A percentile compares a stretch with the other conserved stretches of the same genome.
Conservation (phyloP, 345 rosid genomes). For the Hibiscus tridactylites region DNA sequence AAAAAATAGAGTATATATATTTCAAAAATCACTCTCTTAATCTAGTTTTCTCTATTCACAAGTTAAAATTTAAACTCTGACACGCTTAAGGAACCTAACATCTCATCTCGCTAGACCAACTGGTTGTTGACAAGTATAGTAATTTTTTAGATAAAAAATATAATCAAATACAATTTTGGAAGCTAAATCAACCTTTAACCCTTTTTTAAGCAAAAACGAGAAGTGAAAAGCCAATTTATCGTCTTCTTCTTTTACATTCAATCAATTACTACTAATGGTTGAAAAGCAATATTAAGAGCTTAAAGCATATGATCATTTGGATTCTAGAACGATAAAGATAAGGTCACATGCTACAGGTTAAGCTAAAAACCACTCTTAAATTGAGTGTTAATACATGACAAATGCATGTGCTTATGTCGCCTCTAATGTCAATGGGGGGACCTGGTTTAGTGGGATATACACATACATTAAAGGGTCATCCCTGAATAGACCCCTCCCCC, state of each 20-base stretch:
- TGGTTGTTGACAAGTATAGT: too few relatives aligned
- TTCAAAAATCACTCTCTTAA: too few relatives aligned
- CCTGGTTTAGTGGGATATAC: constrained; percentile 27
- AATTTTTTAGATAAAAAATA: too few relatives aligned
- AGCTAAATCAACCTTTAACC: too few relatives aligned
- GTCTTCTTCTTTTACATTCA: background rate
- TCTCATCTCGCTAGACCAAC: too few relatives aligned
- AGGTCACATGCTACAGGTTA: constrained; percentile 2
- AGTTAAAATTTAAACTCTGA: too few relatives aligned
- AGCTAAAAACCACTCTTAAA: background rate
- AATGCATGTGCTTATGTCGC: constrained; percentile 40
- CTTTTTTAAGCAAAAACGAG: too few relatives aligned
- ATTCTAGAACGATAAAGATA: background rate
- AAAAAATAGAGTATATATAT: background rate
- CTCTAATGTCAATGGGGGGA: constrained; percentile 17
- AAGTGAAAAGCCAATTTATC: too few relatives aligned
- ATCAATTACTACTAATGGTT: background rate
- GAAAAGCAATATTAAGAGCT: background rate
- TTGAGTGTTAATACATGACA: constrained; percentile 15
- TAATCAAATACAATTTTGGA: too few relatives aligned
- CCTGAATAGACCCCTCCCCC: constrained; percentile 21
- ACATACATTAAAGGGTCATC: constrained; percentile 21
- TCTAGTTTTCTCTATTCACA: too few relatives aligned
- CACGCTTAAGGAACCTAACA: too few relatives aligned
- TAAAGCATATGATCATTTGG: background rate